phyloP scores from a whole-genome alignment of 2,329 filamentous ascomycete genomes.

The Fusarium lyarnte region DNA sequence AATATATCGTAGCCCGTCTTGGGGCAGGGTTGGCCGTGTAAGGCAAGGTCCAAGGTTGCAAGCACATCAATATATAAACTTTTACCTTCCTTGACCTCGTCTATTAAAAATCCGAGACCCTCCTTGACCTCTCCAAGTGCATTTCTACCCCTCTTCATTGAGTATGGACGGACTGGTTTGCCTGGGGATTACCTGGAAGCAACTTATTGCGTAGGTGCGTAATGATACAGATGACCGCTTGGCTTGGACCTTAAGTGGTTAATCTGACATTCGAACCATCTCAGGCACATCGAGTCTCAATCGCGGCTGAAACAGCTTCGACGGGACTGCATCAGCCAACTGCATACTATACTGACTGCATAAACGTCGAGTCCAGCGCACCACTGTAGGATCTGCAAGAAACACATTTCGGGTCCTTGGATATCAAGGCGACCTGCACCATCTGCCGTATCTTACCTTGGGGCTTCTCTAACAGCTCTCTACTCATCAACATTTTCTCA shows the following conservation, averaged over 20 bases:
- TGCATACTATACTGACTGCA: background rate
- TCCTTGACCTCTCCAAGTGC: background rate
- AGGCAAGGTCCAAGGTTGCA: background rate
- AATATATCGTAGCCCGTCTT: background rate
- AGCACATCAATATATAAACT: background rate
- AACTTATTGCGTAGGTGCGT: background rate
- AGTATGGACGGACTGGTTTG: background rate
- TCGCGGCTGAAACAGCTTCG: conserved; percentile 22
- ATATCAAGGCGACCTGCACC: background rate
- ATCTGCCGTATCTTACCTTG: background rate
- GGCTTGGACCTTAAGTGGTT: background rate
- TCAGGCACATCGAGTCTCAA: conserved; percentile 19
- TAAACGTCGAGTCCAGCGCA: background rate
- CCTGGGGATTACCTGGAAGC: background rate
- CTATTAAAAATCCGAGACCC: background rate
- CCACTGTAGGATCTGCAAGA: background rate
- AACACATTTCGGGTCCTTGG: background rate
- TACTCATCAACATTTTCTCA: background rate
- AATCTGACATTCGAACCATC: background rate
- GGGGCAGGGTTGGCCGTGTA: background rate
- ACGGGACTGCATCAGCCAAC: conserved; percentile 1
- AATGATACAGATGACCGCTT: background rate
- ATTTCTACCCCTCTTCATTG: background rate
- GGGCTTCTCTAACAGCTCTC: background rate
- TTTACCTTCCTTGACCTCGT: background rate